These are phyloP conservation scores for Claviceps monticola DNA, from an alignment of 2,329 filamentous ascomycete genomes.

Conservation along the genomic window DNA sequence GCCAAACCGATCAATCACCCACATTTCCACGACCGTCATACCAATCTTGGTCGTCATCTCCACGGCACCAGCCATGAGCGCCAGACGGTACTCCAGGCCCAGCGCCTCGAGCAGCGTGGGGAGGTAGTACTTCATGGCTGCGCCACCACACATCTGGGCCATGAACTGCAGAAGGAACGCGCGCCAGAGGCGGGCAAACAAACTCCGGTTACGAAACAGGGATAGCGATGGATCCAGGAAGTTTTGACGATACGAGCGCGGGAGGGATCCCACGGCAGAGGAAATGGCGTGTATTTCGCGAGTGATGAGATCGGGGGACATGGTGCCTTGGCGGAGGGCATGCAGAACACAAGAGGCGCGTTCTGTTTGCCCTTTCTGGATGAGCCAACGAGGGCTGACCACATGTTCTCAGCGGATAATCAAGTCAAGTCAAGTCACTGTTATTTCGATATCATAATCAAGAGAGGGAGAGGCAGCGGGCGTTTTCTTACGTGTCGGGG, in stretches of 20 bases:
- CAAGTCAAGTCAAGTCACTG: not conserved
- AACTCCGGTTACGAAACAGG: slow-evolving; percentile 32
- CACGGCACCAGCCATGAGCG: slow-evolving; percentile 39
- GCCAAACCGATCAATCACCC: slow-evolving; percentile 40
- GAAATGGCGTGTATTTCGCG: slow-evolving; percentile 32
- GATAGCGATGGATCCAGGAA: slow-evolving; percentile 16
- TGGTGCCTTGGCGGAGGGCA: slow-evolving; percentile 34
- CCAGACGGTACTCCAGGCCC: slow-evolving; percentile 31
- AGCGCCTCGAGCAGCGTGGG: slow-evolving; percentile 37
- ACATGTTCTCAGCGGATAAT: too few relatives aligned
- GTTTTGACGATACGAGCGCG: slow-evolving; percentile 10
- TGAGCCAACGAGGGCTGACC: slow-evolving; percentile 38
- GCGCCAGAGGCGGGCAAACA: slow-evolving; percentile 41
- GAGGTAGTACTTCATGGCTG: slow-evolving; percentile 47
- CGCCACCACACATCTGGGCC: slow-evolving; percentile 45
- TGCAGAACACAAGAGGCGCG: slow-evolving; percentile 29
- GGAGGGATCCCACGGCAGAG: slow-evolving; percentile 26
- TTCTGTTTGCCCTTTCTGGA: slow-evolving; percentile 32
- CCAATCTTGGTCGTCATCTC: slow-evolving; percentile 44
- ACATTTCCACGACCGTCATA: slow-evolving; percentile 41
- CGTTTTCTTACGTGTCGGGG: slow-evolving; percentile 38
- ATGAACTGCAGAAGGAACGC: slow-evolving; percentile 44
- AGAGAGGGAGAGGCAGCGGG: not conserved
- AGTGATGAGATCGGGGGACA: slow-evolving; percentile 21
- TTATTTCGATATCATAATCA: too few relatives aligned